phyloP scores from a whole-genome alignment of 768 basidiomycete species.

The Gyrodon lividus region DNA sequence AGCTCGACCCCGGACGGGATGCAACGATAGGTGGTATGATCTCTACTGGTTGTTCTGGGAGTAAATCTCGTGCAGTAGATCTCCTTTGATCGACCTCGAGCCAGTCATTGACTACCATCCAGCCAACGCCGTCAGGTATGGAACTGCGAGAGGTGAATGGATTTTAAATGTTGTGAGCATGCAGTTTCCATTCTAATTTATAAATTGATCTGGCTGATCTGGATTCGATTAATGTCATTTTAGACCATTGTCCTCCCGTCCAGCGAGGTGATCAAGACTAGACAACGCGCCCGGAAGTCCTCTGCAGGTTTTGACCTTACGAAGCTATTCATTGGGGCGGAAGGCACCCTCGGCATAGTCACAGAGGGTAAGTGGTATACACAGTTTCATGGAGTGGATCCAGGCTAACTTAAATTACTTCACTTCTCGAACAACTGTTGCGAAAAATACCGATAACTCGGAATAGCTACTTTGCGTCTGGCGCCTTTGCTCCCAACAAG shows the following conservation, averaged over 20 bases:
- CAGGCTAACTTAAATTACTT: background rate
- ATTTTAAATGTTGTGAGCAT: conserved; percentile 67
- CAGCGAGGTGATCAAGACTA: conserved; percentile 82
- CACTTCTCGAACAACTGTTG: background rate
- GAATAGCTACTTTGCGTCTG: conserved; percentile 69
- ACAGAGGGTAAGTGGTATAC: conserved; percentile 56
- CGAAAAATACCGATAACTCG: background rate
- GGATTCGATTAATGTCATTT: background rate
- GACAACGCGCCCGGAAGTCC: conserved; percentile 72
- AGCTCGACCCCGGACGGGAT: conserved; percentile 17
- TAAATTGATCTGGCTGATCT: background rate
- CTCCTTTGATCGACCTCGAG: background rate
- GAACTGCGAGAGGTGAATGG: conserved; percentile 83
- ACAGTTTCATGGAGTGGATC: too few species aligned
- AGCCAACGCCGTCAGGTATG: conserved; percentile 79
- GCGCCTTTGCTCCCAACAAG: conserved; percentile 75
- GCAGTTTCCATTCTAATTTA: background rate
- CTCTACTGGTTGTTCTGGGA: conserved; percentile 78
- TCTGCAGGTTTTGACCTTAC: conserved; percentile 81
- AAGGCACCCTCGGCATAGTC: conserved; percentile 82
- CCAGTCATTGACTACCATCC: background rate
- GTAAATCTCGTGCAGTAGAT: conserved; percentile 40
- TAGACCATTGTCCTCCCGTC: conserved; percentile 79
- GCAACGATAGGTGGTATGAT: conserved; percentile 82
- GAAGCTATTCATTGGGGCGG: conserved; percentile 82